Evolutionary conservation across 2,329 filamentous ascomycete species (phyloP), one percentile per base, ranked within the genome.

Genomic region (Blumeria hordei): DNA sequence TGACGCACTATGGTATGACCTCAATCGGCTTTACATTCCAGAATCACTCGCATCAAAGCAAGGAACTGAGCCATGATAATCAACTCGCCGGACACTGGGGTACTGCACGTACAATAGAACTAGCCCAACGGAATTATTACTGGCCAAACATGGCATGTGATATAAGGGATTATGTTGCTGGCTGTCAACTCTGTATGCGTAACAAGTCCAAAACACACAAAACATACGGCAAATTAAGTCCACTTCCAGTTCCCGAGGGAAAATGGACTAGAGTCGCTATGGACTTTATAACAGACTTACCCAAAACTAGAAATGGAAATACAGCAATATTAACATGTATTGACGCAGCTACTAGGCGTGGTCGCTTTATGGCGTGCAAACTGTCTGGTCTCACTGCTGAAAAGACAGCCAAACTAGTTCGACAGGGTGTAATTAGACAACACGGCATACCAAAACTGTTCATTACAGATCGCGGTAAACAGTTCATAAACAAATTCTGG

Each of bases 21-120:
- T 32, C 16, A 33, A 52, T 36, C 8, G 49, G 16, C 28, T 52
- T 11, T 52, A 35, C 33, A 43, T 53, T 33, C 51, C 51, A 10
- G 36, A 53, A 43, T 12, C 51, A 11, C 36, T 53, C 51, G 51
- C 32, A 53, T 53, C 28, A 53, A 9, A 43, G 51, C 51, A 16
- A 53, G 34, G 36, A 53, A n/a, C 51, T 53, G 14, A 53, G 36
- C 16, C 51, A 53, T n/a, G 51, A 53, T 43, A 53, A 18, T 28
- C 49, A 10, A 7, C 12, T 52, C 3, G n/a, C 28, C 3, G 49
- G 49, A n/a, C 49, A 52, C 16, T 52, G 28, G 16, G n/a, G 49
- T 16, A 52, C n/a, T 16, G 33, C 49, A 35, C 18, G 49, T 8
- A 52, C 49, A 8, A 52, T 16, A 35, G 33, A 36, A 35, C 16